Base-by-base conservation (phyloP, 129 eudicot genomes). In the Lactuca sativa region DNA sequence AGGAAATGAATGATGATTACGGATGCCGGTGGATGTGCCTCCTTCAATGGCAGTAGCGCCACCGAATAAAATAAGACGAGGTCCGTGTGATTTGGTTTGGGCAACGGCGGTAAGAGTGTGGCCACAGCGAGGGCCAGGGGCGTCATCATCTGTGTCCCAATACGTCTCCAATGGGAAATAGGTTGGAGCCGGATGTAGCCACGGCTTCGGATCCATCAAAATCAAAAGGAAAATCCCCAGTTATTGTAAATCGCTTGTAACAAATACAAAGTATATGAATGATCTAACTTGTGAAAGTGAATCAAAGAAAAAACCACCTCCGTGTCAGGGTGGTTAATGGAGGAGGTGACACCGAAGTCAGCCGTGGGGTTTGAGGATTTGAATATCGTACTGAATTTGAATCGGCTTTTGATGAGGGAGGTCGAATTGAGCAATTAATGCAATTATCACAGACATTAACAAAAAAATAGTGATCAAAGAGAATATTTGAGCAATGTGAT, bases 1-100 rank as follows among this genome's bases (percentile, higher is more conserved):
- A 36, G 3, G 52, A 38, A 41, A 48, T 58, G 18, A 4, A 5
- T 11, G 43, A 31, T 40, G 32, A 48, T 67, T 84, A 89, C 98
- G 64, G 64, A 92, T 89, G 68, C 96, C 98, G 8, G 95, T 71
- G 41, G 83, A 58, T 11, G 82, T 83, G 63, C 98, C 98, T 40
- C 95, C 96, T 72, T 88, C 95, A 30, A 93, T 87, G 49, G 97
- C 92, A 25, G 97, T 89, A 68, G 98, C 98, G 15, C 95, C 95
- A 33, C 97, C 97, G 63, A 93, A 93, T 15, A 93, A 78, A 14
- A 93, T 85, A 17, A 93, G 91, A 17, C 98, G 79, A 55, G 97
- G 95, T 16, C 97, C 98, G 6, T 85, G 90, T 71, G 88, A 72
- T 58, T 82, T 93, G 62, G 98, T 89, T n/a, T 88, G 80, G 32